Evolutionary conservation across 2,329 filamentous ascomycete species (phyloP).

Genomic region (Aspergillaceae sp.): DNA sequence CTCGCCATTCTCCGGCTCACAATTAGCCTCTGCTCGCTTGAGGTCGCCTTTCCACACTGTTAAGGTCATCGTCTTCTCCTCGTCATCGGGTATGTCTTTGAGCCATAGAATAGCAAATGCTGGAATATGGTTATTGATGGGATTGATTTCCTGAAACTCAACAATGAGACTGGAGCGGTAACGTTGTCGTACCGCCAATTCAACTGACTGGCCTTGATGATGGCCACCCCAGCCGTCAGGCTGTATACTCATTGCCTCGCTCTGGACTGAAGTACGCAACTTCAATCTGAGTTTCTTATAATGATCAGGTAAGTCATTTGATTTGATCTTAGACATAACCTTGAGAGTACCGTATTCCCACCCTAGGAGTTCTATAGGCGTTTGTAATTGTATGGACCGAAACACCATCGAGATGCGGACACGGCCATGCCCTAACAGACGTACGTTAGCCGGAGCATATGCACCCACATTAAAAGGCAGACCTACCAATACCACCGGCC

Average conservation of each 20-base stretch:
- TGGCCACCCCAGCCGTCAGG: background rate
- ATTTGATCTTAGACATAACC: background rate
- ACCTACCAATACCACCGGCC: background rate
- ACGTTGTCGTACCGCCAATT: background rate
- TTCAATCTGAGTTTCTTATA: slow-evolving; percentile 1
- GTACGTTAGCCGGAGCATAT: background rate
- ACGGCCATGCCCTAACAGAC: background rate
- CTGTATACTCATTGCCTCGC: background rate
- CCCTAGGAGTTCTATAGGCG: slow-evolving; percentile 1
- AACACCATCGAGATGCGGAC: background rate
- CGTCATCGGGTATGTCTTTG: too few relatives aligned
- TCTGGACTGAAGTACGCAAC: background rate
- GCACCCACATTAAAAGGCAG: background rate
- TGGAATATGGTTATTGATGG: too few relatives aligned
- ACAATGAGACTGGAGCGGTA: background rate
- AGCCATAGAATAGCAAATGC: too few relatives aligned
- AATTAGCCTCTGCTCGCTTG: too few relatives aligned
- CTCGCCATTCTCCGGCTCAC: too few relatives aligned
- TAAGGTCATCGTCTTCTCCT: too few relatives aligned
- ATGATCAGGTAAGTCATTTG: background rate
- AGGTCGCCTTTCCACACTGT: too few relatives aligned
- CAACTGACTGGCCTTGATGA: background rate
- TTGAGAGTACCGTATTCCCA: background rate
- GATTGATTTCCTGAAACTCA: too few relatives aligned
- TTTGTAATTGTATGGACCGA: background rate